These are phyloP conservation scores for Schizochytrium sp. DNA, from an alignment of 108 stramenopile genomes.

Conservation along the genomic window DNA sequence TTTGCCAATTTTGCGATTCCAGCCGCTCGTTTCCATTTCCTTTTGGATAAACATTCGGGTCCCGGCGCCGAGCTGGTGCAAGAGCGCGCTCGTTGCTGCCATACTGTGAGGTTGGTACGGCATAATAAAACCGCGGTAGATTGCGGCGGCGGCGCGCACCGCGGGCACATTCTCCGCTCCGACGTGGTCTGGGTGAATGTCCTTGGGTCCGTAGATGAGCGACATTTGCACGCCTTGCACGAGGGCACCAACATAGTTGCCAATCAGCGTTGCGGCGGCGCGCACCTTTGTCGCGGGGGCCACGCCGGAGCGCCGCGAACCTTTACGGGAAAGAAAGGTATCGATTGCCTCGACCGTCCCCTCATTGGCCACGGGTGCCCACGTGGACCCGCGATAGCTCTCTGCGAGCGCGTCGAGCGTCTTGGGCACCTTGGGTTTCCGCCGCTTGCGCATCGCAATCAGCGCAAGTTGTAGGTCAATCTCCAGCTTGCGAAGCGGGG, in stretches of 20 bases:
- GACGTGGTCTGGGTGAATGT: not conserved
- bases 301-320: not conserved
- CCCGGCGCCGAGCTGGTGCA: not conserved
- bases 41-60: not conserved
- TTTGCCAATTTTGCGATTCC: not conserved
- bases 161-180: not conserved
- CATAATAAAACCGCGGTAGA: not conserved
- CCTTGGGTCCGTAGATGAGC: not conserved
- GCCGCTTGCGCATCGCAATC: not conserved
- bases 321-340: not conserved
- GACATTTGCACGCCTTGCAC: not conserved
- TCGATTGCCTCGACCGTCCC: not conserved
- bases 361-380: not conserved
- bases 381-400: not conserved
- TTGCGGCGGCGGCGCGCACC: not conserved
- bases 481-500: not conserved
- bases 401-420: not conserved
- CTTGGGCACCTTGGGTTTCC: not conserved
- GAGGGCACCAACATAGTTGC: not conserved
- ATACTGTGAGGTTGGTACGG: not conserved
- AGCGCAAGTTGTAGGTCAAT: not conserved
- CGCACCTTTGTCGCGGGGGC: not conserved
- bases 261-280: not conserved
- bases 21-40: not conserved
- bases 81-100: not conserved